Conservation (phyloP, 345 rosid species). For the Noccaea caerulescens region DNA sequence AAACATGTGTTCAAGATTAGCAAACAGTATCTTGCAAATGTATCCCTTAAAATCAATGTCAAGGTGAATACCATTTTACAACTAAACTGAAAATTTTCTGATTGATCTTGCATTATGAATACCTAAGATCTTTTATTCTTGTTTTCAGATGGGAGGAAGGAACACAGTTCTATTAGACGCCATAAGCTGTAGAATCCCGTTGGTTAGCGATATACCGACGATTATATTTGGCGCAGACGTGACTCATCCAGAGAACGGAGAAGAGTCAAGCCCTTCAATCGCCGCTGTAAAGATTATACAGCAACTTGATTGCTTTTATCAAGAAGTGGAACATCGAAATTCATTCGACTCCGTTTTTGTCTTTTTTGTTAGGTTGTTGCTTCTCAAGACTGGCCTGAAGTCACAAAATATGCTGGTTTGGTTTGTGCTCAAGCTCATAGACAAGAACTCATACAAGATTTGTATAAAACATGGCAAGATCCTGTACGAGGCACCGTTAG, state of each 20-base stretch:
- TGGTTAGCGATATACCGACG: conserved; percentile 97
- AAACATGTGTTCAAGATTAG: conserved; percentile 96
- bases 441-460: conserved; percentile 96
- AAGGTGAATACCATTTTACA: conserved; percentile 54
- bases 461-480: conserved; percentile 99
- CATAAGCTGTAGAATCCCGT: conserved; percentile 91
- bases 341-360: neutral
- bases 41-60: conserved; percentile 92
- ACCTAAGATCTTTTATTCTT: too few relatives aligned
- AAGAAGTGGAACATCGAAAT: neutral
- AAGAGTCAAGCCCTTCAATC: conserved; percentile 97
- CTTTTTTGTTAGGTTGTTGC: conserved; percentile 74
- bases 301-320: neutral
- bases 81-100: neutral
- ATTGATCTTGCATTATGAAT: neutral
- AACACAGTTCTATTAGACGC: conserved; percentile 98
- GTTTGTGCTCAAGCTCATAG: conserved; percentile 99
- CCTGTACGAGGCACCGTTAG: conserved; percentile 93
- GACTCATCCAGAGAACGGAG: conserved; percentile 99
- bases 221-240: conserved; percentile 99
- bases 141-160: conserved; percentile 95
- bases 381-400: conserved; percentile 99
- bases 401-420: conserved; percentile 94
- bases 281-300: conserved; percentile 70
- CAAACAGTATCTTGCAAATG: conserved; percentile 97